A percentile compares a stretch with the other conserved stretches of the same genome.
phyloP scores from a whole-genome alignment of 2,329 filamentous ascomycete genomes.

The Claviceps maximensis region DNA sequence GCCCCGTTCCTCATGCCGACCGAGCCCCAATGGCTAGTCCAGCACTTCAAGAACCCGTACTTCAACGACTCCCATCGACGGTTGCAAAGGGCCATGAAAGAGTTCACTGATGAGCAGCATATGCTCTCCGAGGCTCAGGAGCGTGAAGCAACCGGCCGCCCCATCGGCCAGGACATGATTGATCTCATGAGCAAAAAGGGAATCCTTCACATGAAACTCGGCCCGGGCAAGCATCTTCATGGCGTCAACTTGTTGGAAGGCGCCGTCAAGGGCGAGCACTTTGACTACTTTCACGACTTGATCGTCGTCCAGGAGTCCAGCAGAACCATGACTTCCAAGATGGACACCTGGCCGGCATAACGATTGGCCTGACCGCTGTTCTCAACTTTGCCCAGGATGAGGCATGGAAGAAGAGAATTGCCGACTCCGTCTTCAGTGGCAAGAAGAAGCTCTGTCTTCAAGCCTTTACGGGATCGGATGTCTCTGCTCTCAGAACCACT shows the following conservation, averaged over 20 bases:
- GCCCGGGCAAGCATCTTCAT: constrained; percentile 70
- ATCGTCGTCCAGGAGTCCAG: constrained; percentile 62
- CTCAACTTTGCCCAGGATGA: constrained; percentile 64
- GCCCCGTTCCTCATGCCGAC: constrained; percentile 72
- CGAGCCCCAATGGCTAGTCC: constrained; percentile 71
- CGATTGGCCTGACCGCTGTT: constrained; percentile 67
- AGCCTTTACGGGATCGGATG: constrained; percentile 70
- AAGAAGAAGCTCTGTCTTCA: constrained; percentile 84
- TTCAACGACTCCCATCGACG: constrained; percentile 61
- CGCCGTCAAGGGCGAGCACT: constrained; percentile 62
- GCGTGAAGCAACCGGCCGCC: constrained; percentile 60
- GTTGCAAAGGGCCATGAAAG: constrained; percentile 55
- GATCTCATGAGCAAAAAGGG: constrained; percentile 64
- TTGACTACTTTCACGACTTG: constrained; percentile 79
- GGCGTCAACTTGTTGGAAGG: constrained; percentile 56
- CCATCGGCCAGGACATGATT: constrained; percentile 60
- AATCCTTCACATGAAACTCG: constrained; percentile 69
- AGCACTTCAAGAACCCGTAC: constrained; percentile 66
- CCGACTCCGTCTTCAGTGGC: constrained; percentile 60
- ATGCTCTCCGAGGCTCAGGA: constrained; percentile 62
- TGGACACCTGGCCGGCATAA: constrained; percentile 78
- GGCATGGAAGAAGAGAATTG: constrained; percentile 51
- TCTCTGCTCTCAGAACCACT: constrained; percentile 67
- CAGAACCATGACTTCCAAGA: constrained; percentile 70
- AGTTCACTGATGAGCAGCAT: constrained; percentile 57